A percentile compares a stretch with the other conserved stretches of the same genome.
Evolutionary conservation across 768 basidiomycete species (phyloP).

Genomic region (Lactifluus echinatus): DNA sequence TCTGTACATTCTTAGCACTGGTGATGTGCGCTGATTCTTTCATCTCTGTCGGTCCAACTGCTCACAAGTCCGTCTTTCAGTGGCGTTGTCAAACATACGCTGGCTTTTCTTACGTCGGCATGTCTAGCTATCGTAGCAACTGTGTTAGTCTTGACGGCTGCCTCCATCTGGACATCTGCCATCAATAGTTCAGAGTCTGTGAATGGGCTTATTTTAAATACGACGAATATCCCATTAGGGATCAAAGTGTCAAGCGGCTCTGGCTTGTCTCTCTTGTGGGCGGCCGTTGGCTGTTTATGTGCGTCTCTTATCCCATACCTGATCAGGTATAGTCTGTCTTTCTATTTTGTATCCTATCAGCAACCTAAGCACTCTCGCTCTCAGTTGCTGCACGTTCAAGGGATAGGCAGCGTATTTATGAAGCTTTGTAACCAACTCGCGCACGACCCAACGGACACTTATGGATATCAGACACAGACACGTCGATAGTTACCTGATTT

Average conservation of each 20-base stretch:
- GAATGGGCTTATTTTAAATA: constrained; percentile 41
- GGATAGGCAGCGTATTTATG: constrained; percentile 36
- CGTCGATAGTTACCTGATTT: constrained; percentile 7
- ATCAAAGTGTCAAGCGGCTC: constrained; percentile 54
- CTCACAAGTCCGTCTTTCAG: constrained; percentile 30
- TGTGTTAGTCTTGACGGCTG: constrained; percentile 57
- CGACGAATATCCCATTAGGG: constrained; percentile 40
- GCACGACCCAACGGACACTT: constrained; percentile 4
- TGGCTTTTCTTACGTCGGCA: constrained; percentile 62
- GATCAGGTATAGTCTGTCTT: constrained; percentile 47
- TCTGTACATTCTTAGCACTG: constrained; percentile 56
- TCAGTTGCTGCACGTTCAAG: constrained; percentile 73
- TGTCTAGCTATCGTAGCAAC: constrained; percentile 51
- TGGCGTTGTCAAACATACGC: constrained; percentile 54
- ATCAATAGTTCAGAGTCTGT: constrained; percentile 54
- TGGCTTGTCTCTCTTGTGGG: constrained; percentile 65
- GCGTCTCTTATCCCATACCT: constrained; percentile 66
- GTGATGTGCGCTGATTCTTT: constrained; percentile 43
- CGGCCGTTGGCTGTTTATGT: constrained; percentile 57
- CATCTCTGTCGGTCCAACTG: neutral
- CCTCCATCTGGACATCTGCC: constrained; percentile 70
- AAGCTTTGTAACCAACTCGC: constrained; percentile 2
- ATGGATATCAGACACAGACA: constrained; percentile 9
- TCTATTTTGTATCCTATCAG: neutral
- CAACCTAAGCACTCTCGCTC: neutral